Percentiles rank a stretch among this genome's conserved stretches.
Conservation (phyloP, 179 eudicot species). For the Corrigiola litoralis region DNA sequence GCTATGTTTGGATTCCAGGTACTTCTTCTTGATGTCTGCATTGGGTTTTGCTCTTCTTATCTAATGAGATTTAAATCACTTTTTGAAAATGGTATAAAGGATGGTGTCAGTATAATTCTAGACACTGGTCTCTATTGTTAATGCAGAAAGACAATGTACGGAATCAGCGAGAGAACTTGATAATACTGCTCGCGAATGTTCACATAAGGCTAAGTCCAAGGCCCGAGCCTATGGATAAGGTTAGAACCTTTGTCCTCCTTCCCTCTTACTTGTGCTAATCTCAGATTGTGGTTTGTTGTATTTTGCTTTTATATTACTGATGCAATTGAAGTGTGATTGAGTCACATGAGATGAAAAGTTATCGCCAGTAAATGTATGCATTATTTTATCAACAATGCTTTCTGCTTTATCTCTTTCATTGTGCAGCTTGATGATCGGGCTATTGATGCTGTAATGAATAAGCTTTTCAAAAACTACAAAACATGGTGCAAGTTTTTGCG, state of each 20-base stretch:
- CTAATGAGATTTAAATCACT: too few species aligned
- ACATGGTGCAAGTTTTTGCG: constrained; percentile 99
- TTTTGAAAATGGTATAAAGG: neutral
- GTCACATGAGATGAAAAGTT: too few species aligned
- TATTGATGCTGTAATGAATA: constrained; percentile 74
- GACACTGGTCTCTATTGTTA: constrained; percentile 13
- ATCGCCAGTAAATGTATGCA: too few species aligned
- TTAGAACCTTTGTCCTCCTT: constrained; percentile 1
- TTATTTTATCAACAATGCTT: too few species aligned
- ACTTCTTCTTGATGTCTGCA: constrained; percentile 24
- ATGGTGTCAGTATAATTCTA: constrained; percentile 6
- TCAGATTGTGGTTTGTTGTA: neutral
- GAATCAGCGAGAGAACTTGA: constrained; percentile 93
- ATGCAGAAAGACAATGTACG: constrained; percentile 88
- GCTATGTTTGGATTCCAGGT: constrained; percentile 99
- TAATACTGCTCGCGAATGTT: constrained; percentile 71
- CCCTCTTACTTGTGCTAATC: neutral
- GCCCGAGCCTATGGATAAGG: constrained; percentile 80
- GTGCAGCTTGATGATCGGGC: constrained; percentile 95
- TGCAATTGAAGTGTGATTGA: neutral
- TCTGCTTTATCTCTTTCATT: neutral
- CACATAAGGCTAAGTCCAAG: constrained; percentile 72
- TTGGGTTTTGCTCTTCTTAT: neutral
- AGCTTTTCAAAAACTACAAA: constrained; percentile 94
- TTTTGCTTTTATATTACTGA: neutral